These are phyloP conservation scores for Tetracladium marchalianum DNA, from an alignment of 495 filamentous ascomycete genomes.

Conservation along the genomic window DNA sequence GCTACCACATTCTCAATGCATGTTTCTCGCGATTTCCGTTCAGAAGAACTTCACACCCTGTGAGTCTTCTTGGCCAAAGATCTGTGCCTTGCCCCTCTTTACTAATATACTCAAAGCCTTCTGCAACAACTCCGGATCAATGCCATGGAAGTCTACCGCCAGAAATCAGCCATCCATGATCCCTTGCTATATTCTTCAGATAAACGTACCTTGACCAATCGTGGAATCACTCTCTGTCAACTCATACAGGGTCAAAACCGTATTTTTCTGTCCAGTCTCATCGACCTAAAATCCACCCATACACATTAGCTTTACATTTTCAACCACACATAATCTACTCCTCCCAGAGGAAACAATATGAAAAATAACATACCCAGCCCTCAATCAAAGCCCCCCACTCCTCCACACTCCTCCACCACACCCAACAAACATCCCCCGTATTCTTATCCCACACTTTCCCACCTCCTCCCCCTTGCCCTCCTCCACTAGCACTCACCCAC, in stretches of 20 bases:
- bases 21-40: slow-evolving; percentile 1
- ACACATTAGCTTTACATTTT: not conserved
- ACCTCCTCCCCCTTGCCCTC: slow-evolving; percentile 14
- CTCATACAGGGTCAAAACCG: slow-evolving; percentile 71
- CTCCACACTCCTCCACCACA: slow-evolving; percentile 62
- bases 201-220: slow-evolving; percentile 39
- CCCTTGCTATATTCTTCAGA: no score
- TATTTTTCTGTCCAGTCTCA: slow-evolving; percentile 60
- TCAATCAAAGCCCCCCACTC: slow-evolving; percentile 61
- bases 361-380: slow-evolving; percentile 48
- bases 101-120: slow-evolving; percentile 71
- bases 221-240: slow-evolving; percentile 58
- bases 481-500: slow-evolving; percentile 35
- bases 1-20: no score
- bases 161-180: slow-evolving; percentile 1
- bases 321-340: not conserved
- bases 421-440: slow-evolving; percentile 20
- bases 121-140: slow-evolving; percentile 71
- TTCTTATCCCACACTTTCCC: not conserved
- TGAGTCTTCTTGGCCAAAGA: slow-evolving; percentile 81
- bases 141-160: slow-evolving; percentile 68
- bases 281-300: slow-evolving; percentile 41
- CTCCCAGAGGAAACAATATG: not conserved
- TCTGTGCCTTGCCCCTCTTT: slow-evolving; percentile 82
- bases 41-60: slow-evolving; percentile 95